Percentiles rank a stretch among this genome's conserved stretches.
Conservation (phyloP, 163 green algal species). For the Scenedesmus sp. region DNA sequence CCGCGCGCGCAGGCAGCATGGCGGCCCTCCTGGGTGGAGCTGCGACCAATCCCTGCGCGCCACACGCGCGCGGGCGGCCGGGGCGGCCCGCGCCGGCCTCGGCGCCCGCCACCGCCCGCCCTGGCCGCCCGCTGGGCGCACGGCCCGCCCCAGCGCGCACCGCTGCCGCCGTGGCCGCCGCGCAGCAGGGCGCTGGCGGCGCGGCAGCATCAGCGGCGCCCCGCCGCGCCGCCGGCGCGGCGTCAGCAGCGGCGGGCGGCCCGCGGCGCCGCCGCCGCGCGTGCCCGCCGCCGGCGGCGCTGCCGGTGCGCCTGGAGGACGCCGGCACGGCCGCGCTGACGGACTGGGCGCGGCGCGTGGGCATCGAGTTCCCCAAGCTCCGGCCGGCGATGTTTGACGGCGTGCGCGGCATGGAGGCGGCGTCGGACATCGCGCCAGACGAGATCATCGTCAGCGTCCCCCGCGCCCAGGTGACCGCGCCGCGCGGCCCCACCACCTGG, state of each 20-base stretch:
- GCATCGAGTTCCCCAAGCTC: conserved; percentile 31
- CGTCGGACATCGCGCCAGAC: conserved; percentile 43
- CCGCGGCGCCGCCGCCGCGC: too few relatives aligned
- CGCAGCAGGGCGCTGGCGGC: background rate
- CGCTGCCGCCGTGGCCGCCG: too few relatives aligned
- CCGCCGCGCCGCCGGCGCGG: background rate
- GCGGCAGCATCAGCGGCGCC: background rate
- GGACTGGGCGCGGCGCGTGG: conserved; percentile 33
- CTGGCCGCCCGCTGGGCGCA: too few relatives aligned
- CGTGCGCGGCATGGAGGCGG: conserved; percentile 46
- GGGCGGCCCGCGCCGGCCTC: too few relatives aligned
- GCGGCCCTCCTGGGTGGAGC: too few relatives aligned
- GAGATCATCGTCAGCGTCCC: conserved; percentile 50
- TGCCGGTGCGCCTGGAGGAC: conserved; percentile 41
- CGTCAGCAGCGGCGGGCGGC: conserved; percentile 15
- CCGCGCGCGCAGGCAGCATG: too few relatives aligned
- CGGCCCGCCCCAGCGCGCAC: too few relatives aligned
- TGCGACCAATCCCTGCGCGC: too few relatives aligned
- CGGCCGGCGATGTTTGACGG: conserved; percentile 47
- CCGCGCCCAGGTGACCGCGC: background rate
- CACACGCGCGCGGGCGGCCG: too few relatives aligned
- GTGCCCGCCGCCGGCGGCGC: too few relatives aligned
- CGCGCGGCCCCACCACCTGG: too few relatives aligned
- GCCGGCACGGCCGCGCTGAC: conserved; percentile 13
- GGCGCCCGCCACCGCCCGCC: too few relatives aligned